phyloP scores from a whole-genome alignment of 2,329 filamentous ascomycete species.

The Penicillium thymicola region DNA sequence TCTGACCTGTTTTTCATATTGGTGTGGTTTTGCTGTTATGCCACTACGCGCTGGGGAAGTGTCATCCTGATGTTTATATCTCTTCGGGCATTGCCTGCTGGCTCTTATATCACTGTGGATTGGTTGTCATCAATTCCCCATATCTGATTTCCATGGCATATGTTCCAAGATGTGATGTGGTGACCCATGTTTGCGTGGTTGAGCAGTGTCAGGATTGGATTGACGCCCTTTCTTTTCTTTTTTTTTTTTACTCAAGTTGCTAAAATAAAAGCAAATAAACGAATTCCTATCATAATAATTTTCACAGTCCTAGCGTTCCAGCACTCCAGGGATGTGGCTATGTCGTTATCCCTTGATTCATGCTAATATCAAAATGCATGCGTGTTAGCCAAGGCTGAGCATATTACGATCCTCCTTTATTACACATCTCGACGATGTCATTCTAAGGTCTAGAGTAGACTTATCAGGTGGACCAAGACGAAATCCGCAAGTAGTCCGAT shows the following conservation, averaged over 20 bases:
- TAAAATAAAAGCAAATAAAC: background rate
- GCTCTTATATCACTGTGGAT: constrained; percentile 4
- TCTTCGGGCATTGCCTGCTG: constrained; percentile 9
- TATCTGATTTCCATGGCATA: background rate
- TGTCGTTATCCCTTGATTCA: constrained; percentile 2
- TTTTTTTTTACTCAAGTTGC: background rate
- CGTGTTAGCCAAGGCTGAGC: background rate
- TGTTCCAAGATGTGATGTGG: background rate
- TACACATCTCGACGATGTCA: background rate
- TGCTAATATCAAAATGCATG: background rate
- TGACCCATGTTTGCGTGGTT: background rate
- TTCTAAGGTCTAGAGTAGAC: background rate
- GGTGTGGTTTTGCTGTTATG: background rate
- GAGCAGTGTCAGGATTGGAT: background rate
- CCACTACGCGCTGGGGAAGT: constrained; percentile 1
- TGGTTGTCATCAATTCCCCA: constrained; percentile 14
- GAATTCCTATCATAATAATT: background rate
- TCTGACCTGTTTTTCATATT: background rate
- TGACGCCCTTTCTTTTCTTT: background rate
- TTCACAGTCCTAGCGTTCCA: too few relatives aligned
- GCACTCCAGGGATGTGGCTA: background rate
- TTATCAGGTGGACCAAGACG: background rate
- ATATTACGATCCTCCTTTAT: constrained; percentile 3
- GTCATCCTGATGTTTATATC: constrained; percentile 13
- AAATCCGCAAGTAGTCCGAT: background rate